Evolutionary conservation across 345 rosid species (phyloP), one percentile per base, ranked within the genome.

Genomic region (Erodium maritimum): DNA sequence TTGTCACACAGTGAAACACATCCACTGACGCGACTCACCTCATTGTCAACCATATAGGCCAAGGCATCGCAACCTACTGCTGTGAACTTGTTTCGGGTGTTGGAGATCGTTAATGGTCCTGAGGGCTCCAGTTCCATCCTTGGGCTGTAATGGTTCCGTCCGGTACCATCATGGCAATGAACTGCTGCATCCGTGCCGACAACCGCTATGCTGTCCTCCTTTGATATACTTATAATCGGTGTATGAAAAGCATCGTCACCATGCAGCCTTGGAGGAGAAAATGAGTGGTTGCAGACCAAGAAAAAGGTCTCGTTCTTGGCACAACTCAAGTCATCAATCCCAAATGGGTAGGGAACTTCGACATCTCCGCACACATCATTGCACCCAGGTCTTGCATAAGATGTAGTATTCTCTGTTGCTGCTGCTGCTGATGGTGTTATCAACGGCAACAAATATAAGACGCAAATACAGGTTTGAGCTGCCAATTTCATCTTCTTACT

Each of bases 321-420:
- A 12, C 78, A 69, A 0, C 16, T 20, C 1, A 2, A n/a, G 10
- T 59, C 42, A 2, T 21, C 50, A n/a, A 56, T 48, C 10, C 74
- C 74, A 42, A 62, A 73, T 0, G 78, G 78, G 60, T 66, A 73
- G 18, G 74, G 69, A 60, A 66, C 69, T 17, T 3, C 18, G n/a
- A 73, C 57, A 61, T 66, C 6, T 6, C 74, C 74, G 21, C 78
- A 73, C 18, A 1, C 56, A 0, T 56, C 42, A 4, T 13, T 23
- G 65, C 74, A 73, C 21, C 45, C 57, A 2, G 19, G 1, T 18
- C 25, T 19, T 52, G 21, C 25, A n/a, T 51, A 46, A n/a, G n/a
- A n/a, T 19, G 14, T 3, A 42, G 21, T 22, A 5, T 14, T 13
- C 17, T 45, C 48, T 17, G 65, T 16, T 10, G 14, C 48, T 42